A percentile compares a stretch with the other conserved stretches of the same genome.
These are phyloP conservation scores for Epithemia pelagica DNA, from an alignment of 108 stramenopile species.

Conservation along the genomic window DNA sequence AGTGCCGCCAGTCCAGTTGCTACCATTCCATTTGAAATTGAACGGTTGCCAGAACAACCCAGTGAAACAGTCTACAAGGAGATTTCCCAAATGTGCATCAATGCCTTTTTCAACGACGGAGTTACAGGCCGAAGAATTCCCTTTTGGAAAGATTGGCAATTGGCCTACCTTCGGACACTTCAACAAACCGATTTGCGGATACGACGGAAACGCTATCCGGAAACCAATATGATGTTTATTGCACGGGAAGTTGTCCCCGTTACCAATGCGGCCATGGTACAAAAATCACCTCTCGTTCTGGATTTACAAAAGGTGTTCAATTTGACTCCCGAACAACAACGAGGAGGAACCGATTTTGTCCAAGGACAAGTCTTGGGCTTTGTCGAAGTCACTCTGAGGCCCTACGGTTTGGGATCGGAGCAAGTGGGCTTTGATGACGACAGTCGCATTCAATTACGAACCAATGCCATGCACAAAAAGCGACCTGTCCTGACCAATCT, in stretches of 20 bases:
- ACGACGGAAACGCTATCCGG: constrained; percentile 22
- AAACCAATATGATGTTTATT: constrained; percentile 47
- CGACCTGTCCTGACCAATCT: constrained; percentile 69
- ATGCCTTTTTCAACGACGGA: constrained; percentile 30
- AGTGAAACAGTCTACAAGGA: constrained; percentile 29
- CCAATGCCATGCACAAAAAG: constrained; percentile 1
- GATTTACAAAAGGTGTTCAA: constrained; percentile 37
- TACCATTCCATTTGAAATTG: constrained; percentile 17
- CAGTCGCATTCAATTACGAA: constrained; percentile 2
- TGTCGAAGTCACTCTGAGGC: constrained; percentile 59
- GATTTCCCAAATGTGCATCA: constrained; percentile 24
- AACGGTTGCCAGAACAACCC: constrained; percentile 1
- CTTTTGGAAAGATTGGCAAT: constrained; percentile 31
- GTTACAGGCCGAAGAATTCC: constrained; percentile 20
- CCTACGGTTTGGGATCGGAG: constrained; percentile 49
- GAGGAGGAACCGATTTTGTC: constrained; percentile 17
- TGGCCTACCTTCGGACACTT: constrained; percentile 25
- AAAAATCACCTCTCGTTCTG: constrained; percentile 44
- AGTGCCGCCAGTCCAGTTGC: too few species aligned
- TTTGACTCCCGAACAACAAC: constrained; percentile 2
- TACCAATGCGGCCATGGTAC: constrained; percentile 5
- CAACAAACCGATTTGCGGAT: constrained; percentile 30
- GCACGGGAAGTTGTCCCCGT: constrained; percentile 34
- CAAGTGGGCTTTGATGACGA: constrained; percentile 13
- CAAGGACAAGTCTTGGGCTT: constrained; percentile 70